Base-by-base conservation (phyloP, 1,139 yeast genomes). In the Suhomyces guaymorum region DNA sequence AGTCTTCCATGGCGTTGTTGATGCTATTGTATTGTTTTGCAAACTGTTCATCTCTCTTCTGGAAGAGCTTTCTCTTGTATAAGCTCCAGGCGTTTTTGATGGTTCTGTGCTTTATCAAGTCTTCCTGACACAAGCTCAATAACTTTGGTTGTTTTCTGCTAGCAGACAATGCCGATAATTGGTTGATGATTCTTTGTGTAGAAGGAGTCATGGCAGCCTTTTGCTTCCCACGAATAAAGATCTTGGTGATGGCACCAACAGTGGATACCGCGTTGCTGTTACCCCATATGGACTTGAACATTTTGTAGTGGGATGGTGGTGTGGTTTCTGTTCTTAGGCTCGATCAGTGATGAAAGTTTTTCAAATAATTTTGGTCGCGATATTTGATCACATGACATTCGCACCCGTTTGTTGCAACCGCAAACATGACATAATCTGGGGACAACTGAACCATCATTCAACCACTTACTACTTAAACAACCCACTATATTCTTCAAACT, bases 131-230 rank as follows among this genome's bases (percentile, higher is more conserved):
- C 27, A 89, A 69, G 51, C 80, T 85, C 44, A 92, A 63, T 50
- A 87, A 68, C 50, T 81, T 78, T 30, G 98, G 97, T 58, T 84
- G 92, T 62, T 88, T 89, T 66, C 88, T 80, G 41, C 86, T 76
- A 12, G 96, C 96, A 16, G 94, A 80, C 51, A 88, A 63, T 16
- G 90, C 96, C 27, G 95, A 83, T 44, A 89, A 72, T 63, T 90
- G 94, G 39, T 82, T 77, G 36, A 82, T 78, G 33, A 81, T 74
- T 52, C 73, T 73, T 51, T 82, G 87, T 7, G 86, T 80, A 21
- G 78, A 73, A 2, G 87, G 75, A 31, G 77, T 57, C 15, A 66
- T 58, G 7, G 52, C 52, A 33, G 54, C 55, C 51, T 54, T 60
- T 54, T 52, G 64, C 52, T 63, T 73, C 25, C 63, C 70, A 57